Evolutionary conservation across 805 yeast genomes (phyloP), one percentile per base, ranked within the genome.

Genomic region (Saccharomycopsis vini): DNA sequence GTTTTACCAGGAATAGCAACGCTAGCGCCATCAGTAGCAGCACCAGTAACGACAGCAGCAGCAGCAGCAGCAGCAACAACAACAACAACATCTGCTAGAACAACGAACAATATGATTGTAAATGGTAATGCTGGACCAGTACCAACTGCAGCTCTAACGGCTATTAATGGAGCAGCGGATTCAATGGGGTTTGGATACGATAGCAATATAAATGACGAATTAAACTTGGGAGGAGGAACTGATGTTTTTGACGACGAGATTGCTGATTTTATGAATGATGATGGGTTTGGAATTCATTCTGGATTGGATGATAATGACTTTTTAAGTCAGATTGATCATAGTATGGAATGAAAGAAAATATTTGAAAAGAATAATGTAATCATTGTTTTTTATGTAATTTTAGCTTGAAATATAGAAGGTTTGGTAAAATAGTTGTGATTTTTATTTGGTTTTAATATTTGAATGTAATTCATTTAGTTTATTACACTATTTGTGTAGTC

Each of bases 281-380:
- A 57, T 16, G 57, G 55, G 5, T 63, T 63, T 40, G 62, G 57
- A 2, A 43, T 59, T 21, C 54, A 53, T 16, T 50, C 58, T 5
- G 47, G 57, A 2, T 43, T 60, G 20, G 64, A 57, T 36, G 66
- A 60, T 30, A 59, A 58, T 28, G 67, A 63, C 39, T 64, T 64
- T 41, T 47, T 64, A 43, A 58, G 60, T 38, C 63, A 58, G 39
- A 58, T 62, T 42, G 64, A 58, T 40, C 62, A 60, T 34, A 60
- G 54, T 32, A 58, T 62, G 59, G 63, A 59, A 26, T 58, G 42
- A 39, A n/a, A n/a, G n/a, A n/a, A n/a, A n/a, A n/a, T n/a, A n/a
- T n/a, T n/a, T n/a, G n/a, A n/a, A n/a, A n/a, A n/a, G n/a, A n/a
- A n/a, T n/a, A n/a, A n/a, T n/a, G n/a, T n/a, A n/a, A n/a, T n/a